Evolutionary conservation across 2,329 filamentous ascomycete genomes (phyloP).

Genomic region (Talaromyces verruculosus): DNA sequence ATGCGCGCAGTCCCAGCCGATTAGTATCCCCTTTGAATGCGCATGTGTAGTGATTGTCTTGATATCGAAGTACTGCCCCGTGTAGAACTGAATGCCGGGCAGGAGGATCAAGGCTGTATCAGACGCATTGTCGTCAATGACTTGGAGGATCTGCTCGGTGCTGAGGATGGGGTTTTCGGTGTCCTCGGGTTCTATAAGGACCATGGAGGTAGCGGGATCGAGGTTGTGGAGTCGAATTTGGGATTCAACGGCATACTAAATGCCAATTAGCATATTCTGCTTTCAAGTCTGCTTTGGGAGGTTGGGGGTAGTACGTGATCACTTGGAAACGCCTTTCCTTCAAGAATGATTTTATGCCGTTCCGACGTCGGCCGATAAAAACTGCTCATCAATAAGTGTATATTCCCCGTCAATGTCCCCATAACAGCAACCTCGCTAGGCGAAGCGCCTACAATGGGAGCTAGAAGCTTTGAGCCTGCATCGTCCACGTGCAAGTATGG

Average conservation of each 20-base stretch:
- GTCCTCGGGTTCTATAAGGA: conserved; percentile 68
- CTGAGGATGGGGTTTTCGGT: conserved; percentile 58
- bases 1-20: conserved; percentile 88
- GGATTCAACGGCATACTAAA: conserved; percentile 76
- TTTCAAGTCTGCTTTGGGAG: too few relatives aligned
- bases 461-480: conserved; percentile 67
- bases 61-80: conserved; percentile 85
- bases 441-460: conserved; percentile 71
- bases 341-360: conserved; percentile 78
- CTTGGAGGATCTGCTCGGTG: conserved; percentile 68
- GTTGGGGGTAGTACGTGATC: conserved; percentile 60
- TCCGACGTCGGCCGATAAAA: conserved; percentile 71
- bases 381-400: conserved; percentile 79
- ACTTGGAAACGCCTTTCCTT: conserved; percentile 86
- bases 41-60: conserved; percentile 74
- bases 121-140: conserved; percentile 72
- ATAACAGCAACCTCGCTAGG: conserved; percentile 78
- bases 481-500: conserved; percentile 80
- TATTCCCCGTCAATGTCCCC: conserved; percentile 79
- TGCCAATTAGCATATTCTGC: too few relatives aligned
- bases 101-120: conserved; percentile 75
- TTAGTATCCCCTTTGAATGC: conserved; percentile 65
- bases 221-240: conserved; percentile 72
- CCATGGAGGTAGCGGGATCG: conserved; percentile 66
- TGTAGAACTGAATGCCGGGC: conserved; percentile 89